Base-by-base conservation (phyloP, 2,329 filamentous ascomycete species). In the Xylariaceae sp. region DNA sequence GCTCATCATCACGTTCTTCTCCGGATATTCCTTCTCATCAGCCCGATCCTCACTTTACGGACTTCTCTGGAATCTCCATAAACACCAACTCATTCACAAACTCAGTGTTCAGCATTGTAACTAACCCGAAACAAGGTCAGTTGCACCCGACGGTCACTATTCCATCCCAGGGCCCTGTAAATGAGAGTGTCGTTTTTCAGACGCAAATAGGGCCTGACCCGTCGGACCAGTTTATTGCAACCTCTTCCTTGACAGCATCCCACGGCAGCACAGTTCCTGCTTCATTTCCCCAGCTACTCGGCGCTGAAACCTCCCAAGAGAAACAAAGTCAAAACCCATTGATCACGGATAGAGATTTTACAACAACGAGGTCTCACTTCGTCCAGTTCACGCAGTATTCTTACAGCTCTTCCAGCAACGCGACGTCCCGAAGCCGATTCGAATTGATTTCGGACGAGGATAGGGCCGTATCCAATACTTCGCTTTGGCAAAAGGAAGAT, bases 21-120 rank as follows among this genome's bases (percentile, higher is more conserved):
- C 53, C 65, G 6, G 63, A 64, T 30, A 72, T 72, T 8, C 68
- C 70, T 44, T 72, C 70, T 5, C 71, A 63, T 42, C 71, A 73
- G 54, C 65, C 63, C 23, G 70, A 71, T 15, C 51, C 55, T 18
- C 54, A 53, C 4, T 39, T 56, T 53, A 42, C 50, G 45, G 57
- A 54, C 18, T 17, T 17, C 15, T 60, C 53, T 11, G 54, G 49
- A 17, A 59, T 53, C 23, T 56, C 57, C n/a, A 44, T 61, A 17
- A 61, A 53, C 30, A 64, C 57, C 8, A 58, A 49, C 23, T 42
- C 52, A 52, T 62, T 59, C 15, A 58, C 56, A 13, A 57, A 58
- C 30, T 50, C 56, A 37, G 56, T 11, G n/a, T n/a, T 44, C 30
- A 52, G 53, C 48, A 11, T 58, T 48, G 55, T 50, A 9, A 57